Conservation (phyloP, 2,329 filamentous ascomycete genomes). For the Rhytidhysteron rufulum region DNA sequence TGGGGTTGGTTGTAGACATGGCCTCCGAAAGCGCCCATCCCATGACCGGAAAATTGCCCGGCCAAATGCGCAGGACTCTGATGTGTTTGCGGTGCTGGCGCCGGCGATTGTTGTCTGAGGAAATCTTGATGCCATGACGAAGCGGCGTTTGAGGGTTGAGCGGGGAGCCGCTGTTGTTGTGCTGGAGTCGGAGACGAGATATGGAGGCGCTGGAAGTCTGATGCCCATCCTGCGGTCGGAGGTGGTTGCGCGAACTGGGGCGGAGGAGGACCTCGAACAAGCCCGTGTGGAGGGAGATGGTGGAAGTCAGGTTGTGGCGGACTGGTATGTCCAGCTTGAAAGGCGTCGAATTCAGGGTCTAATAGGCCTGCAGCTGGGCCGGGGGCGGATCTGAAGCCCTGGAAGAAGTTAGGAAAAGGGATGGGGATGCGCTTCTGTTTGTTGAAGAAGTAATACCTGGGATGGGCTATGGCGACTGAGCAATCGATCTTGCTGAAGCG, state of each 20-base stretch:
- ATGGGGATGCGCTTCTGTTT: conserved; percentile 2
- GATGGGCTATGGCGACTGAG: conserved; percentile 50
- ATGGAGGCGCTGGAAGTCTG: conserved; percentile 47
- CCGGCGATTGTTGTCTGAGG: conserved; percentile 37
- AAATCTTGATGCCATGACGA: conserved; percentile 62
- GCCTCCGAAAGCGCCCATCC: conserved; percentile 23
- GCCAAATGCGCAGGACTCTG: conserved; percentile 19
- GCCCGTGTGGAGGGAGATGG: conserved; percentile 27
- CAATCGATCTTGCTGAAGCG: conserved; percentile 69
- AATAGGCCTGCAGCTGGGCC: conserved; percentile 52
- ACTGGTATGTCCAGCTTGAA: conserved; percentile 52
- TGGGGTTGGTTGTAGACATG: conserved; percentile 21
- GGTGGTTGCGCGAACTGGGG: conserved; percentile 29
- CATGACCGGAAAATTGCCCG: conserved; percentile 23
- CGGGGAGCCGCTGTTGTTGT: conserved; percentile 44
- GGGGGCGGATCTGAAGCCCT: conserved; percentile 60
- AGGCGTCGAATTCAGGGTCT: conserved; percentile 67
- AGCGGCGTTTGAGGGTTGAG: conserved; percentile 27
- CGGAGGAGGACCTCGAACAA: conserved; percentile 36
- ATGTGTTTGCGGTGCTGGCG: conserved; percentile 24
- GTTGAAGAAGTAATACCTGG: conserved; percentile 46
- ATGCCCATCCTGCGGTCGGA: conserved; percentile 43
- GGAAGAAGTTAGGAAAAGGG: conserved; percentile 13
- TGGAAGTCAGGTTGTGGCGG: conserved; percentile 38
- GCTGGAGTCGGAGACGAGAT: conserved; percentile 36